Conservation (phyloP, 1,284 basidiomycete genomes). For the Sanghuangporus baumii region DNA sequence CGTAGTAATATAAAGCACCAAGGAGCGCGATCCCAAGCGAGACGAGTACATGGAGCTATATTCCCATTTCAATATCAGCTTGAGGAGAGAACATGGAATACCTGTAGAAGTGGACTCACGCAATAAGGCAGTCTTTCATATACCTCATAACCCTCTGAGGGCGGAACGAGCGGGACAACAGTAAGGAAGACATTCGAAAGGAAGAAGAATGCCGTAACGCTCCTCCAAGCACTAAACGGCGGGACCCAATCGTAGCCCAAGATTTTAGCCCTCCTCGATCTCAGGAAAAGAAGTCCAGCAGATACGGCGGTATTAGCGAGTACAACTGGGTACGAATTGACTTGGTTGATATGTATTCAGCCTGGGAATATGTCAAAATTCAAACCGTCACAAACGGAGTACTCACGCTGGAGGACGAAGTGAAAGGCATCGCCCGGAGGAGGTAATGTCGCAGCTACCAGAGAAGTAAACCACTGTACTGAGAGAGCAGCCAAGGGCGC, state of each 20-base stretch:
- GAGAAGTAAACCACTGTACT: constrained; percentile 52
- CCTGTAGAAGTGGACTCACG: constrained; percentile 33
- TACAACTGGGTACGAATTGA: constrained; percentile 47
- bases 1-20: constrained; percentile 56
- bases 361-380: too few relatives aligned
- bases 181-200: constrained; percentile 59
- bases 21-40: constrained; percentile 44
- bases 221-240: constrained; percentile 50
- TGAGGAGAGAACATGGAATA: not conserved
- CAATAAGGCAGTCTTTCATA: constrained; percentile 61
- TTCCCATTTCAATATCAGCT: not conserved
- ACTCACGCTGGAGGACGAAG: constrained; percentile 46
- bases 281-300: constrained; percentile 52
- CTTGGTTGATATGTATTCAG: constrained; percentile 27
- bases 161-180: constrained; percentile 56
- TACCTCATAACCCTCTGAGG: constrained; percentile 39
- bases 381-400: constrained; percentile 41
- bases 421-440: constrained; percentile 66
- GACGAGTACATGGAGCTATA: constrained; percentile 48
- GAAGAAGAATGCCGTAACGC: constrained; percentile 47
- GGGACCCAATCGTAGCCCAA: constrained; percentile 50
- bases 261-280: constrained; percentile 31
- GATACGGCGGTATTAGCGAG: constrained; percentile 57
- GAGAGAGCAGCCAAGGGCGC: constrained; percentile 55
- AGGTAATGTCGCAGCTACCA: constrained; percentile 40